Base-by-base conservation (phyloP, 352 stramenopile genomes). In the Peronospora belbahrii region DNA sequence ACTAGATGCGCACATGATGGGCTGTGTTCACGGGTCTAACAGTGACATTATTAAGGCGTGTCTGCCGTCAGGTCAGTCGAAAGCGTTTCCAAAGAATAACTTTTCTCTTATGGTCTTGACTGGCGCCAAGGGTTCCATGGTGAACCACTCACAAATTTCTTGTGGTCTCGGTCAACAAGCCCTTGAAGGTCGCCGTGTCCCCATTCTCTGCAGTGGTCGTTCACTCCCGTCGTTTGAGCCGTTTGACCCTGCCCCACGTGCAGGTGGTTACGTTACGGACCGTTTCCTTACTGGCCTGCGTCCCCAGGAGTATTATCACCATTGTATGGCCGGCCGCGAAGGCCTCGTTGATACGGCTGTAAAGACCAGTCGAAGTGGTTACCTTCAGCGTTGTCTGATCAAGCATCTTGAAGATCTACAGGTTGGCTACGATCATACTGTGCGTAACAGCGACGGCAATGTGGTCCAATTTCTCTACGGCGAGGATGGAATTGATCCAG, bases 291-390 rank as follows among this genome's bases (percentile, higher is more conserved):
- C 97, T 31, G 97, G 97, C 37, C 66, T 97, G 42, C 74, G 85
- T 20, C 86, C 85, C 18, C 85, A 99, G 68, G 97, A 99, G 70
- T 99, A 99, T 74, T 99, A 99, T 74, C 98, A 99, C 65, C 97
- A 99, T 83, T 99, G 96, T 71, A 99, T 99, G 97, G 96, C 96
- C 52, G 97, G 97, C 11, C 81, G 97, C 56, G 97, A 99, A 79
- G 97, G 97, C 65, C 67, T 98, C 25, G 91, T 98, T 19, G 94
- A 98, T 69, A 99, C 97, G 23, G 97, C 97, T 41, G 97, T 99
- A n/a, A 99, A 99, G 77, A 99, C 97, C 3, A 98, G 90, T 52
- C 88, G 96, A 30, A 98, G 94, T 61, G 97, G 97, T 39, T 99
- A 99, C 64, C 72, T 99, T 11, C 97, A 99, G 74, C 83, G 97